Evolutionary conservation across 805 yeast species (phyloP), one percentile per base, ranked within the genome.

Genomic region (Dipodascus geniculatus): DNA sequence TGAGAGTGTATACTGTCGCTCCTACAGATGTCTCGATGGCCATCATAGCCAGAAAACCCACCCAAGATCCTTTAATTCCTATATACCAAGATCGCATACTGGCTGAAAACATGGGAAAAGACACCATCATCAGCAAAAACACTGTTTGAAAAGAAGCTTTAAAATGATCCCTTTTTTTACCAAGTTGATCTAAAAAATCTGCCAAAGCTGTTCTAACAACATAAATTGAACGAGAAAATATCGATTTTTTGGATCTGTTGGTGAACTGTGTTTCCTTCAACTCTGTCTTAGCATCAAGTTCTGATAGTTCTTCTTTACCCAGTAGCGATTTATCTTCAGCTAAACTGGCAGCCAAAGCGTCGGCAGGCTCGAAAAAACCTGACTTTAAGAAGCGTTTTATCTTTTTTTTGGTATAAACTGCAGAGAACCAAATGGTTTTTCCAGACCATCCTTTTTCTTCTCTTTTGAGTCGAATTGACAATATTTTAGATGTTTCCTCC

Each of bases 11-110:
- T 50, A 75, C 70, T 1, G 81, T 75, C 17, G 72, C 75, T 14
- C 81, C 81, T 16, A 77, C 71, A 3, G 78, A 74, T 0, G 79
- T 76, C 56, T 77, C 81, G 23, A 76, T 54, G 22, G 74, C 75
- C 49, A 77, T 60, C 31, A 74, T 73, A 17, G 78, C 76, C 3
- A 76, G 78, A 65, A 77, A 77, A 23, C 80, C 81, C 3, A 75
- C 71, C 81, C 81, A 77, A 1, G 76, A 65, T 47, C 80, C 81
- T 56, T 75, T 69, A 31, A 71, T 68, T 17, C 70, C 68, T n/a
- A 63, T 63, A 56, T 75, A 77, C 81, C 81, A 77, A n/a, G 64
- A 62, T 48, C 80, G 66, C 20, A 74, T 58, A 38, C 70, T 68
- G 0, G 79, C 77, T 35, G 73, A 65, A 58, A 75, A 77, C 73